Percentiles rank a stretch among this genome's conserved stretches.
phyloP scores from a whole-genome alignment of 2,329 filamentous ascomycete genomes.

The Hypoxylon sp. region DNA sequence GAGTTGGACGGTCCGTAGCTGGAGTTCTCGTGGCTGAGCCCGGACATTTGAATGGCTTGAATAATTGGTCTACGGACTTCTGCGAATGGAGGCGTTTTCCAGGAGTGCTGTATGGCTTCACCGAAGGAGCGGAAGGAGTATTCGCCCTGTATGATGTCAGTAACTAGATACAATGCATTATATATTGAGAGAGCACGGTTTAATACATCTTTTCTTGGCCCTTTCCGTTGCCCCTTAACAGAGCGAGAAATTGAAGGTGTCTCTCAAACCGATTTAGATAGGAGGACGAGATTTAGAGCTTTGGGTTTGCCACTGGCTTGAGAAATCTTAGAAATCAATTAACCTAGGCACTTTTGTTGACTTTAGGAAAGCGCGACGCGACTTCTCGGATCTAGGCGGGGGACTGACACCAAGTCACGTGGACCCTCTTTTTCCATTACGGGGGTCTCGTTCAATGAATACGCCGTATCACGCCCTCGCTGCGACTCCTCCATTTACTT shows the following conservation, averaged over 20 bases:
- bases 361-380: slow-evolving; percentile 50
- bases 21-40: slow-evolving; percentile 80
- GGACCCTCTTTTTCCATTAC: slow-evolving; percentile 6
- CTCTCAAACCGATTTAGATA: slow-evolving; percentile 9
- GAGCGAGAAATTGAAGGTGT: neutral
- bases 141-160: slow-evolving; percentile 44
- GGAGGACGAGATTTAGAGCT: neutral
- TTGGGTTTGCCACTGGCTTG: slow-evolving; percentile 25
- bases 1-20: slow-evolving; percentile 80
- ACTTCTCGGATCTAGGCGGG: slow-evolving; percentile 38
- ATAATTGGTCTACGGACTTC: slow-evolving; percentile 77
- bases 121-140: slow-evolving; percentile 45
- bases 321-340: slow-evolving; percentile 35
- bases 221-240: neutral
- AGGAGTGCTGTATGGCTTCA: slow-evolving; percentile 53
- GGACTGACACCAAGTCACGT: slow-evolving; percentile 52
- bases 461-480: neutral
- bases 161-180: slow-evolving; percentile 6
- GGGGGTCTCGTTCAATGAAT: neutral
- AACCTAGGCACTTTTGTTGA: slow-evolving; percentile 47
- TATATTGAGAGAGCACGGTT: neutral
- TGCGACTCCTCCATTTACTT: neutral
- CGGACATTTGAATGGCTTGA: slow-evolving; percentile 93
- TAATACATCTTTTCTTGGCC: slow-evolving; percentile 32
- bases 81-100: slow-evolving; percentile 64